Evolutionary conservation across 2,329 filamentous ascomycete species (phyloP), one percentile per base, ranked within the genome.

Genomic region (Cercospora brassicicola): DNA sequence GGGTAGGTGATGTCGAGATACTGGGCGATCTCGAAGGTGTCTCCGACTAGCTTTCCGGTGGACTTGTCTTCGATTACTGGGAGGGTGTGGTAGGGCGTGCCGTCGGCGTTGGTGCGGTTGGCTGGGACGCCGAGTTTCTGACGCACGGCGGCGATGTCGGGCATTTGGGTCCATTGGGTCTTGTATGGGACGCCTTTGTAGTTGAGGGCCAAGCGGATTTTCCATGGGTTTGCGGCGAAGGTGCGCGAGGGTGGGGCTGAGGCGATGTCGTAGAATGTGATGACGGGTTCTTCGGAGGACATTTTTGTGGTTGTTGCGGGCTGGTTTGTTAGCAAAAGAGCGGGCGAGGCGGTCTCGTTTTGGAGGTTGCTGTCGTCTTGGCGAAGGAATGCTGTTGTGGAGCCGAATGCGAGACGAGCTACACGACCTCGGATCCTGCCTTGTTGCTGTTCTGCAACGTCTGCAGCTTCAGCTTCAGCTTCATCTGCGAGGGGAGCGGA

Each of bases 1-100:
- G 86, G 85, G 64, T 86, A 88, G 0, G 75, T 81, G 1, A 82
- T 77, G 26, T 90, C 83, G 1, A 90, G 81, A 72, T 89, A 86
- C 28, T 84, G 77, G 6, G 88, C 89, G 68, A 90, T 90, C 62
- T 90, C 88, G 73, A 89, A 89, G 2, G 87, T 87, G 78, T 91
- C 89, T 4, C 88, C 88, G 2, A 90, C 65, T 0, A 80, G 61
- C 0, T 77, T 67, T 4, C 73, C 74, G 0, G 82, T 84, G 18
- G 73, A 65, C 0, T 79, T 75, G 61, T 89, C 85, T 0, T 79
- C 72, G 23, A 90, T 76, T 51, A 89, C 81, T 1, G 89, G 88
- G 0, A 90, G 82, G 2, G 88, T 91, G 77, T 82, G 82, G 78
- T 83, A 90, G 72, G 88, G 85, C 36, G 78, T 80, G 51, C 87